These are phyloP conservation scores for Megacollybia platyphylla DNA, from an alignment of 1,284 basidiomycete species.

Conservation along the genomic window DNA sequence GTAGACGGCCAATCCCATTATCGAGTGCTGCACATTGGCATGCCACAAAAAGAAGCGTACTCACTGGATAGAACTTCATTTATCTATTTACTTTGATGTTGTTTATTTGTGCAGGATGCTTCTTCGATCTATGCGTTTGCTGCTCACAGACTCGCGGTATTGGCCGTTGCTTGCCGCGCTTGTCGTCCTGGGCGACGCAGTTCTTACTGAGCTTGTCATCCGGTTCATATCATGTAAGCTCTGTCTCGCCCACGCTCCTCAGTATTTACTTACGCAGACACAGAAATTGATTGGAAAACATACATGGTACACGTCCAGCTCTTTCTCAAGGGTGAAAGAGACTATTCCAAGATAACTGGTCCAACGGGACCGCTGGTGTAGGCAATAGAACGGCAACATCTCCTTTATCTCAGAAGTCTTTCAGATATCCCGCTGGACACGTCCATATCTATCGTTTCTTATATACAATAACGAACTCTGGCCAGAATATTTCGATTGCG, in stretches of 20 bases:
- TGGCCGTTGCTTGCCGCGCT: conserved; percentile 31
- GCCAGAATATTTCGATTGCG: conserved; percentile 49
- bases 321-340: conserved; percentile 73
- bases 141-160: no score
- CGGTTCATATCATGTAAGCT: conserved; percentile 67
- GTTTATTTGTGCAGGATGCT: no score
- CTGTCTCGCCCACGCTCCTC: conserved; percentile 7
- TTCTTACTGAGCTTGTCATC: conserved; percentile 70
- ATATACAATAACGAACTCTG: conserved; percentile 50
- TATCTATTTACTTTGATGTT: no score
- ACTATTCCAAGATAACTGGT: conserved; percentile 80
- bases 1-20: conserved; percentile 23
- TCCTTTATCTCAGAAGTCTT: conserved; percentile 3
- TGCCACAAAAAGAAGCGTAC: no score
- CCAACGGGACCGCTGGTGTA: conserved; percentile 93
- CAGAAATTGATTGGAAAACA: conserved; percentile 97
- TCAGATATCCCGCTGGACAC: conserved; percentile 91
- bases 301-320: conserved; percentile 82
- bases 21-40: not conserved
- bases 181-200: conserved; percentile 58
- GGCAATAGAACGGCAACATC: conserved; percentile 15
- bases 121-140: no score
- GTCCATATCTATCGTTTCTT: conserved; percentile 77
- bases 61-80: no score
- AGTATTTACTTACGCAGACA: conserved; percentile 45